Evolutionary conservation across 2,329 filamentous ascomycete genomes (phyloP).

Genomic region (Talaromyces sp.): DNA sequence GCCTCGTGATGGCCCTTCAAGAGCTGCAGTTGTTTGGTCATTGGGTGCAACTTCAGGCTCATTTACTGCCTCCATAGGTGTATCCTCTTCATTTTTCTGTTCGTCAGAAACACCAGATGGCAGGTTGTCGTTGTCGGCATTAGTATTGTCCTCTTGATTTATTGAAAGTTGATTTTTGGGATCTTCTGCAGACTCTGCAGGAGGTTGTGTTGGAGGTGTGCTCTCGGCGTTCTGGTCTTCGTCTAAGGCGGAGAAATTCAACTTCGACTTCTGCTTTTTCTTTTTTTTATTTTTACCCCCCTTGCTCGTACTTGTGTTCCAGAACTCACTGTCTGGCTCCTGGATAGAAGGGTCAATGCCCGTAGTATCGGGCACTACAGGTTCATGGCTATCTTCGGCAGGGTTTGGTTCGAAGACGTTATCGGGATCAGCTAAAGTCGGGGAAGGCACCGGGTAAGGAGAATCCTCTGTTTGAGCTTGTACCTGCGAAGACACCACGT

Average conservation of each 20-base stretch:
- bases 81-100: not conserved
- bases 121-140: not conserved
- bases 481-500: slow-evolving; percentile 40
- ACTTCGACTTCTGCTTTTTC: slow-evolving; percentile 12
- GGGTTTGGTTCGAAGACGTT: slow-evolving; percentile 11
- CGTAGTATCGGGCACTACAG: not conserved
- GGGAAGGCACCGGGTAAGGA: slow-evolving; percentile 27
- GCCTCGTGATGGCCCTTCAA: not conserved
- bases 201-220: not conserved
- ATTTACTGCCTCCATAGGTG: not conserved
- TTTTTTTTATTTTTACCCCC: slow-evolving; percentile 17
- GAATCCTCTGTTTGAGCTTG: slow-evolving; percentile 30
- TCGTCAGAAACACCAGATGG: not conserved
- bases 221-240: not conserved
- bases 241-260: not conserved
- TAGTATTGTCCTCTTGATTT: not conserved
- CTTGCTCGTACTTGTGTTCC: slow-evolving; percentile 6
- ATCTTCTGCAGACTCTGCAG: slow-evolving; percentile 4
- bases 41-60: not conserved
- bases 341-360: not conserved
- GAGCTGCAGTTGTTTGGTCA: not conserved
- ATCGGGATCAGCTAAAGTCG: slow-evolving; percentile 23
- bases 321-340: not conserved
- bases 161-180: slow-evolving; percentile 4
- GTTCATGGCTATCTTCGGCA: slow-evolving; percentile 14